Evolutionary conservation across 2,329 filamentous ascomycete genomes (phyloP).

Genomic region (Hypoxylon sp.): DNA sequence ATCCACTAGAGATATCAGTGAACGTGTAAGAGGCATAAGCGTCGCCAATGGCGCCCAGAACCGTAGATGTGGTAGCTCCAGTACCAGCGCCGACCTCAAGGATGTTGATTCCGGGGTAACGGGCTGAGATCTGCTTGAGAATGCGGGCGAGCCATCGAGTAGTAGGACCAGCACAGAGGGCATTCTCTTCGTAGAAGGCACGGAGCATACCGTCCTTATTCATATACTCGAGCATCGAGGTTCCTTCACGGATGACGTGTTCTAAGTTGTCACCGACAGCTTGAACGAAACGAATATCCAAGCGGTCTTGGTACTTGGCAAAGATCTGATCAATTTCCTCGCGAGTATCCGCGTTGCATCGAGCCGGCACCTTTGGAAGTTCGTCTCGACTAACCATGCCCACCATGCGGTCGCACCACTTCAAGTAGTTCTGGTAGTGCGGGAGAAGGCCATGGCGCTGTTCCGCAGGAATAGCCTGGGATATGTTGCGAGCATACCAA

Average conservation of each 20-base stretch:
- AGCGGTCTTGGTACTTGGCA: conserved; percentile 10
- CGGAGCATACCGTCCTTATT: conserved; percentile 21
- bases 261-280: conserved; percentile 24
- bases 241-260: conserved; percentile 16
- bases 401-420: conserved; percentile 17
- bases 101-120: conserved; percentile 60
- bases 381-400: conserved; percentile 10
- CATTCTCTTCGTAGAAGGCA: conserved; percentile 17
- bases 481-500: conserved; percentile 21
- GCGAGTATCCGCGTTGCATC: conserved; percentile 6
- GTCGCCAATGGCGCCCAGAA: conserved; percentile 54
- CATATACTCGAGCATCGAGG: conserved; percentile 24
- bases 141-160: conserved; percentile 16
- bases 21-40: conserved; percentile 60
- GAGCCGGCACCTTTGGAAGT: conserved; percentile 13
- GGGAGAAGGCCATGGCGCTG: conserved; percentile 11
- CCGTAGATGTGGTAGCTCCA: conserved; percentile 57
- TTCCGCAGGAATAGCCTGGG: conserved; percentile 6
- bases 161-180: conserved; percentile 13
- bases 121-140: conserved; percentile 56
- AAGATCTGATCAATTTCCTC: conserved; percentile 5
- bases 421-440: conserved; percentile 17
- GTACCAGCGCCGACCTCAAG: conserved; percentile 61
- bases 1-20: conserved; percentile 61
- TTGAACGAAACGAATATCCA: conserved; percentile 19